phyloP scores from a whole-genome alignment of 257 asterid species.

The Coffea canephora region DNA sequence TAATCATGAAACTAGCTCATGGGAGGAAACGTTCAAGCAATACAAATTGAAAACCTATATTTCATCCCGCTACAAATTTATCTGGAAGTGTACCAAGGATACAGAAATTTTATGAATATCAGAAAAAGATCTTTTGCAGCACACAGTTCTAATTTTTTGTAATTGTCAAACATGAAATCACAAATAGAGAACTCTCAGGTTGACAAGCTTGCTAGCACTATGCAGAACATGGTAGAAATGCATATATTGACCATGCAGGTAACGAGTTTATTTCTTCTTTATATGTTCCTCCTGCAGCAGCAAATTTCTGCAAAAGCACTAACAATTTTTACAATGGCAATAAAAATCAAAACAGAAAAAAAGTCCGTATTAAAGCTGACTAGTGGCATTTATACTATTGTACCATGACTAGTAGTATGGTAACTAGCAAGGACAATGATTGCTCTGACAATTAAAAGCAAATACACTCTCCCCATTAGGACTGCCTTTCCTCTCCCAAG shows the following conservation, averaged over 20 bases:
- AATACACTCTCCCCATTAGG: neutral
- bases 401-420: neutral
- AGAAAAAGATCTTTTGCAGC: neutral
- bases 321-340: neutral
- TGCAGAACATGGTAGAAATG: constrained; percentile 5
- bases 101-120: neutral
- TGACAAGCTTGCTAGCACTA: neutral
- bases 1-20: constrained; percentile 8
- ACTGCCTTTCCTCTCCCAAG: neutral
- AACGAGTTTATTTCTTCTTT: neutral
- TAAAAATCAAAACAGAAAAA: neutral
- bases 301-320: neutral
- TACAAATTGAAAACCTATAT: neutral
- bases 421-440: neutral
- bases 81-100: neutral
- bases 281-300: neutral
- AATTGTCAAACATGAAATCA: neutral
- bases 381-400: neutral
- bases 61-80: neutral
- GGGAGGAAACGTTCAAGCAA: neutral
- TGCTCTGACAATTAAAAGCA: neutral
- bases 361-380: neutral
- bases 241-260: neutral
- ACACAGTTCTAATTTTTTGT: neutral
- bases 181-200: neutral